Base-by-base conservation (phyloP, 2,329 filamentous ascomycete species). In the Rhexocercosporidium sp. region DNA sequence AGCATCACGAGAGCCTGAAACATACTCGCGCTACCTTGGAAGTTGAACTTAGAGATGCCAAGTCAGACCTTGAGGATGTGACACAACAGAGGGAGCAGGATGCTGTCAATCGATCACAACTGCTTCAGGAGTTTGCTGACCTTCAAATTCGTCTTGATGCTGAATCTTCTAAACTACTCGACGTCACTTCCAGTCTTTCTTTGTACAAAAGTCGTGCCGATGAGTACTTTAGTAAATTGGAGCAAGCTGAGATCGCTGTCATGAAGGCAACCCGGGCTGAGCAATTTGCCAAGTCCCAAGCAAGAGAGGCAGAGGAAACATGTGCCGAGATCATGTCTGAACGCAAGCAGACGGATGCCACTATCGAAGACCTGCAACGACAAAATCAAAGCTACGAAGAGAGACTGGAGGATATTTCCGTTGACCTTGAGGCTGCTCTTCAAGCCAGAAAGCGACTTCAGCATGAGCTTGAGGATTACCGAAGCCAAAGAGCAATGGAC, bases 381-480 rank as follows among this genome's bases (percentile, higher is more conserved):
- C 92, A 96, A 77, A 93, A 93, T 66, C 94, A 97, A 78, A 90
- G 92, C 51, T 90, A 95, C 57, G 95, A 98, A 75, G 95, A 97
- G 81, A 92, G 90, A 75, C 85, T 97, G 59, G 95, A 98, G 77
- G 95, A 99, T 77, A 83, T 97, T 53, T 92, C 93, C 27, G 95
- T 95, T 0, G 95, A 99, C 77, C 86, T 97, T 9, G 91, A 96
- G 68, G 90, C 90, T 22, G 93, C 92, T 2, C 83, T 93, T 20
- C 94, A 97, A 81, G 89, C 93, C 22, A 97, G 97, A 85, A 97
- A 94, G 81, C 89, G 95, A 67, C 89, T 98, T 27, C 95, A 99
- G 79, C 94, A 98, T 77, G 95, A 99, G 81, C 90, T 99, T 2
- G 95, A 98, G 79, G 95, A 99, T 79, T 99, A 98, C 82, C 90